Percentiles rank a stretch among this genome's conserved stretches.
These are phyloP conservation scores for Pulchroboletus neoregius DNA, from an alignment of 1,284 basidiomycete species.

Conservation along the genomic window DNA sequence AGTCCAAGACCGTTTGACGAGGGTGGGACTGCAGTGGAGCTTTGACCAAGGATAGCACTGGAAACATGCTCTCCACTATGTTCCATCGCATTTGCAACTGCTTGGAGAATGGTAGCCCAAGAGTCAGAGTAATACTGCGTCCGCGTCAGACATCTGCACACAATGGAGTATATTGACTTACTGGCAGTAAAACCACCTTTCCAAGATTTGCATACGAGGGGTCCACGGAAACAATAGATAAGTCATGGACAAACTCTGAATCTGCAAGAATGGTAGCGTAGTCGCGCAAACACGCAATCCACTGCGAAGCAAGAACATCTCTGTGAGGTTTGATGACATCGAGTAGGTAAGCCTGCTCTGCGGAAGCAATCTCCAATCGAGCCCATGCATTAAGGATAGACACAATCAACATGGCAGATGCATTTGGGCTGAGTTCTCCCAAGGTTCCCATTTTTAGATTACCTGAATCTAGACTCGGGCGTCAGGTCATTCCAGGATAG, in stretches of 20 bases:
- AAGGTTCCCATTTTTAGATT: conserved; percentile 87
- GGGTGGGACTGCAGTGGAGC: conserved; percentile 22
- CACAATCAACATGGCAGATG: conserved; percentile 91
- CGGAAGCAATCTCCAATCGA: conserved; percentile 80
- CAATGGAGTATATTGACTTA: conserved; percentile 37
- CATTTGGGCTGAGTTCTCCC: conserved; percentile 86
- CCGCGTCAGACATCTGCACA: conserved; percentile 3
- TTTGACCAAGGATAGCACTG: conserved; percentile 77
- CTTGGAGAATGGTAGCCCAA: conserved; percentile 84
- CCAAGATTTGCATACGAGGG: conserved; percentile 84
- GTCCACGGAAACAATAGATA: conserved; percentile 67
- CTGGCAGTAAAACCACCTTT: conserved; percentile 86
- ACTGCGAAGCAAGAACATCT: conserved; percentile 72
- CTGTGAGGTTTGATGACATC: conserved; percentile 85
- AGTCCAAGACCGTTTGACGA: conserved; percentile 23
- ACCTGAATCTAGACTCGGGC: conserved; percentile 57
- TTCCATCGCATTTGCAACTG: conserved; percentile 80
- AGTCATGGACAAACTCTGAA: conserved; percentile 77
- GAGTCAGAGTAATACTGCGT: conserved; percentile 85
- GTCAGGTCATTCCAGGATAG: conserved; percentile 11
- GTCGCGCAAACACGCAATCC: conserved; percentile 87
- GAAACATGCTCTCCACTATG: conserved; percentile 65
- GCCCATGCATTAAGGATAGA: conserved; percentile 97
- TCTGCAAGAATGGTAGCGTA: conserved; percentile 90
- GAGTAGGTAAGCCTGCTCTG: conserved; percentile 72